Base-by-base conservation (phyloP, 1,139 yeast species). In the Starmera stellimalicola region DNA sequence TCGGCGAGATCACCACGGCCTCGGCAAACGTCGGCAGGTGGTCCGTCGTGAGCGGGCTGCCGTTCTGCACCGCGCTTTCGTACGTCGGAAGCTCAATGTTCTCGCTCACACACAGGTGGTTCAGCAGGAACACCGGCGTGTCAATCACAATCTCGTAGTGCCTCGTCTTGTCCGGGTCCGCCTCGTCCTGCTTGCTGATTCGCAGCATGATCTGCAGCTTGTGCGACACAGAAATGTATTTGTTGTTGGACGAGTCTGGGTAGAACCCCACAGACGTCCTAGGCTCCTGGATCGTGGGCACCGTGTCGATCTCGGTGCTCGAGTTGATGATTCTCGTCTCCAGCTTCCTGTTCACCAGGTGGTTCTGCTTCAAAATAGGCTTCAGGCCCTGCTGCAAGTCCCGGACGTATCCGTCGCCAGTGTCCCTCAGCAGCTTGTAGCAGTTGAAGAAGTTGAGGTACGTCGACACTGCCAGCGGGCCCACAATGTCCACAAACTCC, bases 121-220 rank as follows among this genome's bases (percentile, higher is more conserved):
- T 79, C 31, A 84, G 65, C 34, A 87, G 62, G 20, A 70, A 67
- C 34, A 87, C 66, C 0, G 95, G 95, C 0, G 95, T 82, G 52
- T 85, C 95, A 30, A 87, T 81, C 33, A 85, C 77, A 31, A 87
- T 94, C 48, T 87, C 95, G 51, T 78, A 87, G 54, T 84, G 94
- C 48, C 84, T 88, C 60, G 81, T 62, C 45, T 72, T 75, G 32
- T 61, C 63, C 38, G 74, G 77, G 9, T 65, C 65, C 6, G 11
- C 25, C 6, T 75, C 70, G 39, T 73, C 77, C 14, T 54, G 57
- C 46, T 77, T 79, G 20, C 94, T 79, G 24, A 87, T 78, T 37
- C 95, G 63, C 44, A 87, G 69, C 47, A 85, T 76, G 5, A 85
- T 72, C 48, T 84, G 94, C 33, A 87, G 60, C 37, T 94, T 66